A percentile compares a stretch with the other conserved stretches of the same genome.
phyloP scores from a whole-genome alignment of 805 yeast genomes.

The Candida orba region DNA sequence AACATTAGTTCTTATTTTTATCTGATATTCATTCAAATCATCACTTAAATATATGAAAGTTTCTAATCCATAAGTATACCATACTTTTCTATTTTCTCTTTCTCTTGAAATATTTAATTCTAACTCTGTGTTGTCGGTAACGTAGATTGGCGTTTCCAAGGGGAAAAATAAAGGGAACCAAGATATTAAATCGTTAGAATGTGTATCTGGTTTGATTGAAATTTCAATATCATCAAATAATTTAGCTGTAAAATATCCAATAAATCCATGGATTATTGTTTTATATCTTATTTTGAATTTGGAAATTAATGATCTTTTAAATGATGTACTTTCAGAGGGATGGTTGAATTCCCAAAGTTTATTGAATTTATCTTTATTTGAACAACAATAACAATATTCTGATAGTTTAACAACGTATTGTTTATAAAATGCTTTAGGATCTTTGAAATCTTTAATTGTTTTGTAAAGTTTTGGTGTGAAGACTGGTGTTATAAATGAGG shows the following conservation, averaged over 20 bases:
- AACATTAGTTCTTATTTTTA: slow-evolving; percentile 33
- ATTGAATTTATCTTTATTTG: slow-evolving; percentile 30
- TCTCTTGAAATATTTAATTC: slow-evolving; percentile 46
- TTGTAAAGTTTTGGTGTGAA: slow-evolving; percentile 47
- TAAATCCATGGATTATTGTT: slow-evolving; percentile 61
- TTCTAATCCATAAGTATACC: slow-evolving; percentile 67
- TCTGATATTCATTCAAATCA: slow-evolving; percentile 16
- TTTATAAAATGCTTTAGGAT: slow-evolving; percentile 32
- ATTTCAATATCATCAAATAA: slow-evolving; percentile 53
- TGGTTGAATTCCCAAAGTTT: slow-evolving; percentile 59
- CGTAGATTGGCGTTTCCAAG: slow-evolving; percentile 41
- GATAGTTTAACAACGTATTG: slow-evolving; percentile 40
- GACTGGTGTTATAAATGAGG: slow-evolving; percentile 60
- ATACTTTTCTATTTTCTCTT: slow-evolving; percentile 33
- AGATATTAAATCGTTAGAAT: slow-evolving; percentile 42
- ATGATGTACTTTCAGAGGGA: slow-evolving; percentile 55
- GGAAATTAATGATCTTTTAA: slow-evolving; percentile 23
- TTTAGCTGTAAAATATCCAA: slow-evolving; percentile 68
- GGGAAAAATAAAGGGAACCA: slow-evolving; percentile 73
- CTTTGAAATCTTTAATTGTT: slow-evolving; percentile 19
- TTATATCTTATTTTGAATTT: slow-evolving; percentile 39
- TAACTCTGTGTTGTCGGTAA: slow-evolving; percentile 48
- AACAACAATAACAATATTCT: slow-evolving; percentile 37
- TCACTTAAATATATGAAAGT: slow-evolving; percentile 36
- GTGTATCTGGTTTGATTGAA: slow-evolving; percentile 40